These are phyloP conservation scores for Musa schizocarpa DNA, from an alignment of 176 grass and related monocot species.

Conservation along the genomic window DNA sequence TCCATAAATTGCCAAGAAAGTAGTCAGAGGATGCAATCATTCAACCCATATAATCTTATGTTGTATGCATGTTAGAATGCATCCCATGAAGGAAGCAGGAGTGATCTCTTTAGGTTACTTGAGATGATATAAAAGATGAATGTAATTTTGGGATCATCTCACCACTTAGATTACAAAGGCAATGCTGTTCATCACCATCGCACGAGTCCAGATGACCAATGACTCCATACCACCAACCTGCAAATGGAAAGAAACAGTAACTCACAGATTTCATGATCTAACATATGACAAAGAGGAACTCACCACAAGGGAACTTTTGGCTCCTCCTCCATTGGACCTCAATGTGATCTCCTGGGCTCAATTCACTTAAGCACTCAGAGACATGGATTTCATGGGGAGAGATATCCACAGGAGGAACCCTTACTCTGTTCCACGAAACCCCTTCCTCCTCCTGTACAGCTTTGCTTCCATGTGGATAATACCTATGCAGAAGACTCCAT, in stretches of 20 bases:
- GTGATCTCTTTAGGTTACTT: no score
- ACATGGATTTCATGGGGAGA: constrained; percentile 48
- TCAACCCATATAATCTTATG: background rate
- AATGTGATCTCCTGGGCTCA: constrained; percentile 59
- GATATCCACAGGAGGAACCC: constrained; percentile 49
- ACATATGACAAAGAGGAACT: background rate
- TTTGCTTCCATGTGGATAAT: constrained; percentile 67
- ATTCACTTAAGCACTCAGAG: constrained; percentile 44
- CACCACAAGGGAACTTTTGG: constrained; percentile 92
- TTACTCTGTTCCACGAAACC: constrained; percentile 58
- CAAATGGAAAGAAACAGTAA: background rate
- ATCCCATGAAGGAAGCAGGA: no score
- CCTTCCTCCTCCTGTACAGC: constrained; percentile 55
- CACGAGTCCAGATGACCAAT: constrained; percentile 66
- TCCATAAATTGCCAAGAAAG: background rate
- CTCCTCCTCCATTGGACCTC: constrained; percentile 94
- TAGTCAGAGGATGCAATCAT: background rate
- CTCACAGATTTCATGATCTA: constrained; percentile 4
- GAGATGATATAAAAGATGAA: constrained; percentile 4
- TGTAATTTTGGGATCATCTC: constrained; percentile 9
- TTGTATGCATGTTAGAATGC: background rate
- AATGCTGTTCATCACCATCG: constrained; percentile 46
- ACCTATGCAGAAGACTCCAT: constrained; percentile 28
- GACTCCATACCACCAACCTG: constrained; percentile 95
- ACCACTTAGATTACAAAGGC: constrained; percentile 71